Evolutionary conservation across 1,284 basidiomycete genomes (phyloP), one percentile per base, ranked within the genome.

Genomic region (Ganoderma multipileum): DNA sequence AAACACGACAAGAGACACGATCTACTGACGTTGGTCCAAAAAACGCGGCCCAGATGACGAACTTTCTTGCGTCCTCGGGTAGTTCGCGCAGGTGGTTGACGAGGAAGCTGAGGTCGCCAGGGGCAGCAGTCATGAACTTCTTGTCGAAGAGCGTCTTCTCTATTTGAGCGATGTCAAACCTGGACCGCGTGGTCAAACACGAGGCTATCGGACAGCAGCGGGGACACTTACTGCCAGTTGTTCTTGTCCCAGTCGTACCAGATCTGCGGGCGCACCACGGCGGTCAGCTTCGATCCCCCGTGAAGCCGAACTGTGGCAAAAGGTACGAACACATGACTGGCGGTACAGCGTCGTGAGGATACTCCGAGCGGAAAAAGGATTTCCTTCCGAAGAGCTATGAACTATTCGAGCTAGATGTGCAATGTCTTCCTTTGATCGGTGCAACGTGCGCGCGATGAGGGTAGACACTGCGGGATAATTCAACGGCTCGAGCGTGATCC

Each of bases 1-100:
- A 41, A 18, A 38, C 30, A 20, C 3, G 12, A 20, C 33, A 7
- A 59, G 16, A 59, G 58, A 14, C 8, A 3, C 38, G 3, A 81
- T 84, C 73, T 33, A 61, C 63, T 62, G n/a, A 90, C 89, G 87
- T 89, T 72, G 90, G 85, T 2, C 90, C 91, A 72, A 92, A 91
- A 75, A 91, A 87, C 8, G 87, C 87, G 14, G 90, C 90, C 90
- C 90, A 91, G 55, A 86, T 80, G 23, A 92, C 80, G 75, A 89
- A 92, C 71, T 87, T 90, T 68, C 82, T 81, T 0, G 89, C 89
- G 69, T 91, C 90, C 44, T 87, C 84, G 2, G 87, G 85, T n/a
- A 92, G 81, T 73, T 88, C 86, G 65, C 83, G 82, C 74, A 91
- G 81, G 67, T 89, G 89, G 14, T 84, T 81, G 50, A 85, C 83